A percentile compares a stretch with the other conserved stretches of the same genome.
phyloP scores from a whole-genome alignment of 805 yeast species.

The Barnettozyma pratensis region DNA sequence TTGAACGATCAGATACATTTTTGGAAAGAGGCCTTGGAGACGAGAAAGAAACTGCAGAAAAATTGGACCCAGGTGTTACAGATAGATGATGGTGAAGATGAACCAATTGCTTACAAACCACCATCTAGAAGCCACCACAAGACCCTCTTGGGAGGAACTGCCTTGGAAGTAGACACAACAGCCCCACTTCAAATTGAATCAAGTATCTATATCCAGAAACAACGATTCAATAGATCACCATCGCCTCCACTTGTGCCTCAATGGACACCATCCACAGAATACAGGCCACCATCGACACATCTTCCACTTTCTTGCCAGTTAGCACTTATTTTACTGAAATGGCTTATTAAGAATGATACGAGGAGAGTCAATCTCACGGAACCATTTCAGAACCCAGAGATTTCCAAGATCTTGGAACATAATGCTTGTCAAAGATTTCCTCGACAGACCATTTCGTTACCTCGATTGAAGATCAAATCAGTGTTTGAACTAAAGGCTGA shows the following conservation, averaged over 20 bases:
- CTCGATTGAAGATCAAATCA: conserved; percentile 8
- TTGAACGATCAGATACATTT: conserved; percentile 30
- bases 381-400: conserved; percentile 9
- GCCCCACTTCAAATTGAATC: conserved; percentile 8
- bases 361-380: conserved; percentile 16
- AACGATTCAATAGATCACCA: conserved; percentile 1
- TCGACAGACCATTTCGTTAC: conserved; percentile 8
- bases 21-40: conserved; percentile 29
- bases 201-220: conserved; percentile 17
- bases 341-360: conserved; percentile 15
- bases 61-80: conserved; percentile 32
- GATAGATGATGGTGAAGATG: conserved; percentile 5
- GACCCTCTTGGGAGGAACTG: not conserved
- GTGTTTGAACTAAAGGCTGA: conserved; percentile 14
- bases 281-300: not conserved
- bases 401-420: conserved; percentile 14
- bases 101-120: conserved; percentile 6
- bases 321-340: conserved; percentile 17
- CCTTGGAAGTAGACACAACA: not conserved
- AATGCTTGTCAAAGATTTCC: conserved; percentile 15
- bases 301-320: conserved; percentile 9
- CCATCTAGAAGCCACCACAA: not conserved
- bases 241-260: conserved; percentile 5
- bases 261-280: conserved; percentile 7
- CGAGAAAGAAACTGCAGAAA: conserved; percentile 20